Base-by-base conservation (phyloP, 768 basidiomycete species). In the Hemileccinum rubropunctum region DNA sequence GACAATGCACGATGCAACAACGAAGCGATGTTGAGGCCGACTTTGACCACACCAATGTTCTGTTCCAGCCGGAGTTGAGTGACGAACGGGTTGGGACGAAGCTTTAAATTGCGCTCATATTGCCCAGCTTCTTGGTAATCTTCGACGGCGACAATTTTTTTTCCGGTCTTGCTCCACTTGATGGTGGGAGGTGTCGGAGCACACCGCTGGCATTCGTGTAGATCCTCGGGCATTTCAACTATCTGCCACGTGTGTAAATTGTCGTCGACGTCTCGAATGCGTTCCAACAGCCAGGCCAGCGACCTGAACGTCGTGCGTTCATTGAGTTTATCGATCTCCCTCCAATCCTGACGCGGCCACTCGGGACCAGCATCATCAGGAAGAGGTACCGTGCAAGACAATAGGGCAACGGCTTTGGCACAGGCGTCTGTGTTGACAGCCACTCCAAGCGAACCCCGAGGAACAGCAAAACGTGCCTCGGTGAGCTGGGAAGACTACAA, bases 21-120 rank as follows among this genome's bases (percentile, higher is more conserved):
- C 3, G 93, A 90, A 4, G 88, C 80, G 30, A 93, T 78, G 63
- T 98, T 98, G 60, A 95, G 79, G 34, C 92, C 95, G 28, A 97
- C 83, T 49, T 86, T 83, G 42, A 95, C 84, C 33, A 75, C 76
- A 0, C 92, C 94, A 4, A 74, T 65, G 17, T 80, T 80, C 36
- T 81, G 68, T 18, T 82, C 79, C 23, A 88, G 65, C 58, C 79
- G 85, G 27, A 94, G 76, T 62, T 94, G 91, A 0, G 93, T 88
- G 45, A 95, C 79, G 64, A 97, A 92, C 0, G 94, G 85, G 40
- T 75, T 81, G 0, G 95, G 95, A 17, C 95, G 83, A 48, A 79
- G 76, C 71, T 98, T 98, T 49, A 98, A 75, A 18, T 86, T 79
- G 45, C 90, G 83, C 64, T 98, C 95, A 62, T 91, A 97, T 61